Evolutionary conservation across 768 basidiomycete species (phyloP).

Genomic region (Kwoniella botswanensis): DNA sequence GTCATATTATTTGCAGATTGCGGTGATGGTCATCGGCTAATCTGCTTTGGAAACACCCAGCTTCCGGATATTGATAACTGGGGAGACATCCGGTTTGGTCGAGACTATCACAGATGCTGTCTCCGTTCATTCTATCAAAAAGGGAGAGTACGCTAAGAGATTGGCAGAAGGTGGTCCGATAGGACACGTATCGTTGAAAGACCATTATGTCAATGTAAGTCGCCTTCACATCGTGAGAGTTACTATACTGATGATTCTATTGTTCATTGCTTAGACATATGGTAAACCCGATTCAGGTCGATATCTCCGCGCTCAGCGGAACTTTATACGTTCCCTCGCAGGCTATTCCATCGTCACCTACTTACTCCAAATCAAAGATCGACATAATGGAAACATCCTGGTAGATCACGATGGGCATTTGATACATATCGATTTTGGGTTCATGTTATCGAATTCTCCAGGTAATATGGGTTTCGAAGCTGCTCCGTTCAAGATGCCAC

Average conservation of each 20-base stretch:
- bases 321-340: slow-evolving; percentile 90
- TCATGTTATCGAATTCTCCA: slow-evolving; percentile 95
- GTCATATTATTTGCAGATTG: background rate
- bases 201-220: slow-evolving; percentile 86
- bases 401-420: slow-evolving; percentile 93
- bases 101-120: slow-evolving; percentile 99
- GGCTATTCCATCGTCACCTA: slow-evolving; percentile 97
- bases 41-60: slow-evolving; percentile 59
- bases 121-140: slow-evolving; percentile 99
- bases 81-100: slow-evolving; percentile 87
- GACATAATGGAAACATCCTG: slow-evolving; percentile 98
- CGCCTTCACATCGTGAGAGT: no score
- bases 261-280: slow-evolving; percentile 68
- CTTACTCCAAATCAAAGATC: slow-evolving; percentile 95
- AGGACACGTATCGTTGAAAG: slow-evolving; percentile 84
- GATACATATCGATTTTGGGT: slow-evolving; percentile 96
- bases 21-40: no score
- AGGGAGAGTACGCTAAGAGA: slow-evolving; percentile 92
- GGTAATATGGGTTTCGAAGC: slow-evolving; percentile 98
- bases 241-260: background rate
- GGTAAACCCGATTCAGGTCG: slow-evolving; percentile 85
- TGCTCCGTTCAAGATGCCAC: slow-evolving; percentile 95
- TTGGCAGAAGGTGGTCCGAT: slow-evolving; percentile 73
- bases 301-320: slow-evolving; percentile 86
- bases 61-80: slow-evolving; percentile 94